phyloP scores from a whole-genome alignment of 2,329 filamentous ascomycete species.

The Teratosphaeria pseudoeucalypti region DNA sequence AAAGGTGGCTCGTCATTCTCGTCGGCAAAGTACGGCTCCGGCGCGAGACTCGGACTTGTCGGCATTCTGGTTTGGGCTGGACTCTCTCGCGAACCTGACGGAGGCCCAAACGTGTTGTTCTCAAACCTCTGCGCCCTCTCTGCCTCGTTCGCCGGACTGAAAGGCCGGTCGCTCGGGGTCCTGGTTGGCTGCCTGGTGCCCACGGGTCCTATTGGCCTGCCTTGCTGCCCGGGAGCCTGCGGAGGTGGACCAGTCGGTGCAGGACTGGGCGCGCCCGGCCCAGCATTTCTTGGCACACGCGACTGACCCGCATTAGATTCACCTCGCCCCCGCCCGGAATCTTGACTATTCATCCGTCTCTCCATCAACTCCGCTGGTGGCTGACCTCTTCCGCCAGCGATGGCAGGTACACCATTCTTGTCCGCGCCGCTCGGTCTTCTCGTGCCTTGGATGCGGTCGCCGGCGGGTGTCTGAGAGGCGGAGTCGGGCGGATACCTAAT shows the following conservation, averaged over 20 bases:
- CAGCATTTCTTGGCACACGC: conserved; percentile 41
- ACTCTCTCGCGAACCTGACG: neutral
- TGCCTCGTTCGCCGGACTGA: conserved; percentile 19
- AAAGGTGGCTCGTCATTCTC: neutral
- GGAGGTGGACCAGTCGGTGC: conserved; percentile 54
- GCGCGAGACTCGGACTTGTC: conserved; percentile 10
- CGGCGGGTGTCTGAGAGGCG: conserved; percentile 23
- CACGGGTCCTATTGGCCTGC: conserved; percentile 12
- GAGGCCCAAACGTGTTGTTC: conserved; percentile 2
- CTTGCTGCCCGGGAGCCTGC: conserved; percentile 49
- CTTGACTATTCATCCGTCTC: conserved; percentile 17
- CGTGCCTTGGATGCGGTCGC: conserved; percentile 20
- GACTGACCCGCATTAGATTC: conserved; percentile 34
- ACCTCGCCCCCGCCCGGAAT: conserved; percentile 10
- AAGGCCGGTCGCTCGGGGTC: conserved; percentile 16
- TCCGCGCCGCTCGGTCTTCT: conserved; percentile 24
- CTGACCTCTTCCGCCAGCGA: neutral
- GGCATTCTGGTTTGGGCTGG: conserved; percentile 5
- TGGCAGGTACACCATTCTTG: conserved; percentile 7
- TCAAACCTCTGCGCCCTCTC: conserved; percentile 19
- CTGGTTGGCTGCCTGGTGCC: conserved; percentile 21
- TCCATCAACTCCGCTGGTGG: conserved; percentile 18
- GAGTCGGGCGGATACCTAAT: conserved; percentile 78
- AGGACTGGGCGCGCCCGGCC: conserved; percentile 36
- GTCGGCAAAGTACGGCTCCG: conserved; percentile 6